These are phyloP conservation scores for Ophiocordyceps camponoti-rufipedis DNA, from an alignment of 2,329 filamentous ascomycete species.

Conservation along the genomic window DNA sequence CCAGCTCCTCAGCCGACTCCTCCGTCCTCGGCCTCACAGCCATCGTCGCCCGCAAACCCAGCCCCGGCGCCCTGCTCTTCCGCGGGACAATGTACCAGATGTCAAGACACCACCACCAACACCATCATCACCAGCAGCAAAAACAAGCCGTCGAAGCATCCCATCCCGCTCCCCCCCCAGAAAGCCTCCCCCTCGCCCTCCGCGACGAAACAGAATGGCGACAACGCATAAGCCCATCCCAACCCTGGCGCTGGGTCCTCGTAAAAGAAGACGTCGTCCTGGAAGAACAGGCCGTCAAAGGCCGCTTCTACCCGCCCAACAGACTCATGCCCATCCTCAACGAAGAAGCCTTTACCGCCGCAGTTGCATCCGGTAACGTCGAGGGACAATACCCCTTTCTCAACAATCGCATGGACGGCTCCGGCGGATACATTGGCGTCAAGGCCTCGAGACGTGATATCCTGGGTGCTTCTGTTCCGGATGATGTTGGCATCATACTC, in stretches of 20 bases:
- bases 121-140: background rate
- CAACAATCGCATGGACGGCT: slow-evolving; percentile 32
- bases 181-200: slow-evolving; percentile 22
- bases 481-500: slow-evolving; percentile 14
- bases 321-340: slow-evolving; percentile 32
- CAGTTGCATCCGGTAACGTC: slow-evolving; percentile 19
- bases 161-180: slow-evolving; percentile 2
- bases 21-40: slow-evolving; percentile 19
- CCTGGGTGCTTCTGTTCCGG: slow-evolving; percentile 22
- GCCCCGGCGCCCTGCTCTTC: slow-evolving; percentile 19
- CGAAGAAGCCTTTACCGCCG: slow-evolving; percentile 17
- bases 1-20: slow-evolving; percentile 10
- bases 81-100: slow-evolving; percentile 21
- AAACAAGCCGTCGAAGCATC: slow-evolving; percentile 6
- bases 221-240: slow-evolving; percentile 12
- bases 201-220: slow-evolving; percentile 22
- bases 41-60: slow-evolving; percentile 19
- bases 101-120: slow-evolving; percentile 5
- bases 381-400: slow-evolving; percentile 28
- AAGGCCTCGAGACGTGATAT: slow-evolving; percentile 22
- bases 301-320: slow-evolving; percentile 40
- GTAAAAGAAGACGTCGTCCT: slow-evolving; percentile 26
- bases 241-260: slow-evolving; percentile 20
- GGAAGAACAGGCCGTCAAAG: slow-evolving; percentile 28
- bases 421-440: slow-evolving; percentile 21